Base-by-base conservation (phyloP, 345 rosid genomes). In the Gossypium rotundifolium region DNA sequence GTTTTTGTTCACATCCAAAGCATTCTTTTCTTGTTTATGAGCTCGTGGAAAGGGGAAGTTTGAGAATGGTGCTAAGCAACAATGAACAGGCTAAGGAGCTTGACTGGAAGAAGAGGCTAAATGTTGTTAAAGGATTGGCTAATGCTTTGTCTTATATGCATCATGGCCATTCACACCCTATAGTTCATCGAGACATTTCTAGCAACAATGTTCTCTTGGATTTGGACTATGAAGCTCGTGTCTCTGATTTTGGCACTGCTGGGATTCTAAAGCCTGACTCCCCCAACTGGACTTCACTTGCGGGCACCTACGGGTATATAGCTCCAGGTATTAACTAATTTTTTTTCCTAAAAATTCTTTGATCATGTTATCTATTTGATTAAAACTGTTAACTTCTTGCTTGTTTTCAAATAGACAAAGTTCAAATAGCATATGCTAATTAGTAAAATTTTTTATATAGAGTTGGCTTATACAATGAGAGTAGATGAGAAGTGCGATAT, bases 241-340 rank as follows among this genome's bases (percentile, higher is more conserved):
- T 70, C 45, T 70, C 62, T 3, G 74, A 70, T 11, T 70, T 70
- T 53, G 74, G 74, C 2, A 70, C 74, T 16, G 27, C 74, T n/a
- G 40, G 53, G 74, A 62, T 71, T 42, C 13, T 71, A 2, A 71
- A n/a, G 65, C 64, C 74, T 0, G 65, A 71, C 29, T 55, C 65
- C 1, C 18, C 74, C 27, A 71, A 71, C 17, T 51, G 74, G 59
- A 65, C 69, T 2, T 65, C 29, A 68, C 2, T 68, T 68, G 72
- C 42, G 0, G 72, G 72, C 11, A 46, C 57, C 38, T 11, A 48
- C 6, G 69, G 69, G 10, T 65, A 65, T 2, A 18, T 42, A 65
- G 69, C 74, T 29, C 61, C 45, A 52, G 61, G 74, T 51, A 52
- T 17, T 10, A 49, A 1, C 5, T 60, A 5, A 14, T 4, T 33